Conservation (phyloP, 2,329 filamentous ascomycete genomes). For the Pseudogymnoascus sp. region DNA sequence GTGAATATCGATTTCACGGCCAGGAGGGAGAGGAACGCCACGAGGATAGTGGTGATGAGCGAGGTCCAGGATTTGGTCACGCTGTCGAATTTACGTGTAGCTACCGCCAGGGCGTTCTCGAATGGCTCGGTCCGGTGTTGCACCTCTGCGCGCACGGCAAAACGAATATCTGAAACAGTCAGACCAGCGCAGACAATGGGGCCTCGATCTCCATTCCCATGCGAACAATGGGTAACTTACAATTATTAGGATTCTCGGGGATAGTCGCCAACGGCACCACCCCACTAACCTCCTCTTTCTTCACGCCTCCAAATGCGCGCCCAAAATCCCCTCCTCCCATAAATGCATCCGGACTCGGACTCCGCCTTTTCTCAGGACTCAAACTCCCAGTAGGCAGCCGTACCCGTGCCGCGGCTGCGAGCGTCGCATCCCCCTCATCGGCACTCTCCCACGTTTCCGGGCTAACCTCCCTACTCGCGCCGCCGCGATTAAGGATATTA, state of each 20-base stretch:
- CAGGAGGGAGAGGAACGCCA: slow-evolving; percentile 56
- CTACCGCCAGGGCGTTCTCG: slow-evolving; percentile 58
- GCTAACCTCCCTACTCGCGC: slow-evolving; percentile 46
- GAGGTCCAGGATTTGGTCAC: slow-evolving; percentile 64
- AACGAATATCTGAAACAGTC: slow-evolving; percentile 63
- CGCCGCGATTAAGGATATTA: slow-evolving; percentile 42
- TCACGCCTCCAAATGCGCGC: slow-evolving; percentile 29
- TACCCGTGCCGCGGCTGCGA: slow-evolving; percentile 23
- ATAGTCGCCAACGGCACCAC: slow-evolving; percentile 10
- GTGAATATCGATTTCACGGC: slow-evolving; percentile 59
- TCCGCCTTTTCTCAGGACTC: slow-evolving; percentile 48
- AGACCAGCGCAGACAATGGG: background rate
- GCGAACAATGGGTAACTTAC: slow-evolving; percentile 30
- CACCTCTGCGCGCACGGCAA: slow-evolving; percentile 79
- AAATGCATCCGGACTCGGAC: slow-evolving; percentile 42
- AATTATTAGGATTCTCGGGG: slow-evolving; percentile 38
- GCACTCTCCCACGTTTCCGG: slow-evolving; percentile 50
- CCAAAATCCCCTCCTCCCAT: slow-evolving; percentile 29
- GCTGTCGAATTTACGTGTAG: slow-evolving; percentile 50
- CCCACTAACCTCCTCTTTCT: slow-evolving; percentile 18
- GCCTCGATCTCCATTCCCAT: background rate
- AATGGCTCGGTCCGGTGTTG: slow-evolving; percentile 81
- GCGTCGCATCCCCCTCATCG: slow-evolving; percentile 32
- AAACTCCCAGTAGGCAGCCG: slow-evolving; percentile 42
- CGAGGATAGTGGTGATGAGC: slow-evolving; percentile 51